These are phyloP conservation scores for Chytriomyces sp. DNA, from an alignment of 192 early-diverging fungal genomes.

Conservation along the genomic window DNA sequence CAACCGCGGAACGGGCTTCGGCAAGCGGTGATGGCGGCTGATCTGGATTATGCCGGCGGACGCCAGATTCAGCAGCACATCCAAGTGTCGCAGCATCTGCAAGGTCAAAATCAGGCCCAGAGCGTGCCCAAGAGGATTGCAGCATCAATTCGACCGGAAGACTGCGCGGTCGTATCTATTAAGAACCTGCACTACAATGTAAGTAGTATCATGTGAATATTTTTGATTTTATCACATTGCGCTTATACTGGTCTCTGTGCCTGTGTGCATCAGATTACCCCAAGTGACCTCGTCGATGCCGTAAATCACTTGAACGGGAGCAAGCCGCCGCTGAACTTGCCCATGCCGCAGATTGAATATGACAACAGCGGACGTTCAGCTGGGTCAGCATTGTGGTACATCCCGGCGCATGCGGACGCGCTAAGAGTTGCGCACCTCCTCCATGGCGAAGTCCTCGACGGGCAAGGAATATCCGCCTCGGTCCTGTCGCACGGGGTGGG, in stretches of 20 bases:
- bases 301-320: conserved; percentile 7
- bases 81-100: neutral
- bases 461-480: neutral
- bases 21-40: too few relatives aligned
- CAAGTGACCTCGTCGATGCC: conserved; percentile 13
- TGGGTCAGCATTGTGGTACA: conserved; percentile 15
- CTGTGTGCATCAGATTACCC: conserved; percentile 1
- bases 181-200: conserved; percentile 30
- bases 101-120: neutral
- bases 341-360: conserved; percentile 14
- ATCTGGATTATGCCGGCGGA: too few relatives aligned
- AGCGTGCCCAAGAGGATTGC: neutral
- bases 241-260: neutral
- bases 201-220: too few relatives aligned
- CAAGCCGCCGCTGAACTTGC: conserved; percentile 2
- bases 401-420: neutral
- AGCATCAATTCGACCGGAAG: neutral
- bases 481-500: neutral
- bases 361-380: conserved; percentile 9
- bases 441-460: conserved; percentile 14
- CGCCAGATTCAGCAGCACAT: too few relatives aligned
- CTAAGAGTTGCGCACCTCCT: conserved; percentile 24
- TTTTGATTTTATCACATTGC: neutral
- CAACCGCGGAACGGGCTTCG: neutral
- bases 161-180: conserved; percentile 12